Base-by-base conservation (phyloP, 257 asterid species). In the Verbena officinalis region DNA sequence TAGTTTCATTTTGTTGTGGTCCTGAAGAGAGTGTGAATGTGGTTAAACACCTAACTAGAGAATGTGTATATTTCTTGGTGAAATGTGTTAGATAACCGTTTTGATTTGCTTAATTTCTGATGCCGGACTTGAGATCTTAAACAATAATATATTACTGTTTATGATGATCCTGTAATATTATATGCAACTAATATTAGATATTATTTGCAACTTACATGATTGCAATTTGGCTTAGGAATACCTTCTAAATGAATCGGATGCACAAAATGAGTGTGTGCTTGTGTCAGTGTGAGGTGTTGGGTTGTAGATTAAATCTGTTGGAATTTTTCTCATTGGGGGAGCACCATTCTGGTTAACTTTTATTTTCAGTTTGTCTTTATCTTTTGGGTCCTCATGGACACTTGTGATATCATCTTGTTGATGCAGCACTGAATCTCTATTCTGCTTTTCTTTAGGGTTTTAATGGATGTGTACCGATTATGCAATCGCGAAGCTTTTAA, bases 401-500 rank as follows among this genome's bases (percentile, higher is more conserved):
- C 48, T 51, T 22, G 59, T 16, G 24, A 24, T 61, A 30, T 19
- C 42, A 9, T 31, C 34, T n/a, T 65, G 19, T 30, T 34, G 51
- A 36, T 40, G 59, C 13, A 2, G 53, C 51, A 16, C n/a, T 59
- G 13, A 19, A 48, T 2, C 62, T 33, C 17, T 39, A 9, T 7
- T 42, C 11, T 49, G n/a, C n/a, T 27, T 68, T 65, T n/a, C 63
- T 65, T 70, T 84, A 90, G 99, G 89, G 97, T 93, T 31, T 74
- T 93, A 63, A 87, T 93, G 95, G 99, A 93, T 77, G 80, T 90
- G 46, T 80, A 84, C 67, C 88, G 90, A 27, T 77, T 81, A 62
- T 78, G 90, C 72, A 93, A 90, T 67, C 87, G 90, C 49, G 82
- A 86, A 71, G 92, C 96, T 65, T 93, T 93, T 81, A 93, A 93